Percentiles rank a stretch among this genome's conserved stretches.
Evolutionary conservation across 2,329 filamentous ascomycete genomes (phyloP).

Genomic region (Trichothecium roseum): DNA sequence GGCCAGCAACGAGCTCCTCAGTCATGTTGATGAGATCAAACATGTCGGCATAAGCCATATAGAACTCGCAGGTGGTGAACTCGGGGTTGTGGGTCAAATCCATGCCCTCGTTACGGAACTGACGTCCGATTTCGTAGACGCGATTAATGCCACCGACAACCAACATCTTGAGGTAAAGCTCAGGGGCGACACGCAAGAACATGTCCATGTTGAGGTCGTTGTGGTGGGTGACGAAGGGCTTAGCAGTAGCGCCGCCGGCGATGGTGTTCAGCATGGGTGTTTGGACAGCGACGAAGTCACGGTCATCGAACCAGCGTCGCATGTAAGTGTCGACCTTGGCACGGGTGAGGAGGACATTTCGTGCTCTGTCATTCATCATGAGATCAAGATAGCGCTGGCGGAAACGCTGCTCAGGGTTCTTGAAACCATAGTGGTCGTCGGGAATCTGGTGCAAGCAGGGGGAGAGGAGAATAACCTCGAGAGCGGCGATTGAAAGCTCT

Average conservation of each 20-base stretch:
- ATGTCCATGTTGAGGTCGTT: constrained; percentile 93
- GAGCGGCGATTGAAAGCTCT: constrained; percentile 88
- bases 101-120: constrained; percentile 83
- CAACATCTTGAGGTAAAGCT: constrained; percentile 92
- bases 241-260: constrained; percentile 89
- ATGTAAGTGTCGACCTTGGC: constrained; percentile 85
- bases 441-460: constrained; percentile 76
- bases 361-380: constrained; percentile 87
- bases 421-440: constrained; percentile 85
- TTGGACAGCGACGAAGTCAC: constrained; percentile 88
- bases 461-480: constrained; percentile 73
- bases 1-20: constrained; percentile 81
- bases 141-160: constrained; percentile 89
- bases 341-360: constrained; percentile 74
- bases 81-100: constrained; percentile 82
- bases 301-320: constrained; percentile 76
- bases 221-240: constrained; percentile 87
- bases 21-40: constrained; percentile 75
- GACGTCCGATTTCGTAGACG: constrained; percentile 91
- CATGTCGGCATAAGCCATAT: constrained; percentile 85
- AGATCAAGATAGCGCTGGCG: constrained; percentile 90
- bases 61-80: constrained; percentile 97
- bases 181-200: constrained; percentile 89
- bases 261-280: constrained; percentile 97
- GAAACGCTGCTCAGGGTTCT: constrained; percentile 88